These are phyloP conservation scores for Ganoderma lingzhi DNA, from an alignment of 1,284 basidiomycete species.

Conservation along the genomic window DNA sequence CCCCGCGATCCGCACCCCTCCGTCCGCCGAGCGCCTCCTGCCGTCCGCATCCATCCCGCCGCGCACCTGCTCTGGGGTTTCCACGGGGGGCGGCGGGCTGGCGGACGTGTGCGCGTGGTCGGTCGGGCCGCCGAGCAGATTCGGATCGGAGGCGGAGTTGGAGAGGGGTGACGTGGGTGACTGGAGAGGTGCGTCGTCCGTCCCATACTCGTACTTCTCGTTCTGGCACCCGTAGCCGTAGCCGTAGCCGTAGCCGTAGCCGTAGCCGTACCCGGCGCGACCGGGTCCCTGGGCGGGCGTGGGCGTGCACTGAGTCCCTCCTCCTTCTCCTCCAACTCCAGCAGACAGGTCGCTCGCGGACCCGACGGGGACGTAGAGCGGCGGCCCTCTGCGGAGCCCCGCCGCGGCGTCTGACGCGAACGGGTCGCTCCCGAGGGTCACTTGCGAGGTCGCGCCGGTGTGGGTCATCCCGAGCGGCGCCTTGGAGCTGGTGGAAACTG, in stretches of 20 bases:
- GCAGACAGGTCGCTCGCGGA: not conserved
- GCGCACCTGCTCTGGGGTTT: not conserved
- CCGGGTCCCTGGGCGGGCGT: not conserved
- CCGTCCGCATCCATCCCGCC: not conserved
- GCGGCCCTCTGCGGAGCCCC: not conserved
- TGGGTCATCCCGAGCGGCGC: not conserved
- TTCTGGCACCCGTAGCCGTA: not conserved
- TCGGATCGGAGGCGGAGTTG: not conserved
- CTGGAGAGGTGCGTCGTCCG: not conserved
- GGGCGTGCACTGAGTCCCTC: not conserved
- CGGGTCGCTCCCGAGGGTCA: not conserved
- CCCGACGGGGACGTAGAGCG: not conserved
- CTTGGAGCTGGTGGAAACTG: not conserved
- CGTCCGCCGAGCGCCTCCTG: constrained; percentile 18
- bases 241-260: not conserved
- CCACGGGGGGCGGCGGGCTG: not conserved
- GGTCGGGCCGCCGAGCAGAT: not conserved
- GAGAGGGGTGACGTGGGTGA: not conserved
- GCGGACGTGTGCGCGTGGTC: not conserved
- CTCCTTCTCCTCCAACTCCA: not conserved
- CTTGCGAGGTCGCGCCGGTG: not conserved
- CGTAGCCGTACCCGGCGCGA: not conserved
- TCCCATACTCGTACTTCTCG: constrained; percentile 1
- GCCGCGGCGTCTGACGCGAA: not conserved
- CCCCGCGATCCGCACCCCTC: constrained; percentile 22